Evolutionary conservation across 257 asterid genomes (phyloP).

Genomic region (Marsdenia floribunda): DNA sequence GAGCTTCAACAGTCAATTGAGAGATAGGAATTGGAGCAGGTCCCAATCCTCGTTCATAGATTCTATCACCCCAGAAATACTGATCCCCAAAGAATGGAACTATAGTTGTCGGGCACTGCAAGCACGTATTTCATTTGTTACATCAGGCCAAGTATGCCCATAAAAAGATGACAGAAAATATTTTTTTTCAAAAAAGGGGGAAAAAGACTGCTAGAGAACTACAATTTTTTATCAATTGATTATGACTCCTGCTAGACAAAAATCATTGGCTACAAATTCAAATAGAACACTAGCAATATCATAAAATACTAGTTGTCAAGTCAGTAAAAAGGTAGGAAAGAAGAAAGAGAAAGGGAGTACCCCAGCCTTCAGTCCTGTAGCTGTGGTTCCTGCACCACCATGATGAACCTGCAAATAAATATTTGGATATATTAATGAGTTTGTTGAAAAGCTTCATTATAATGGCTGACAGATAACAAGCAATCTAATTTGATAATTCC

Average conservation of each 20-base stretch:
- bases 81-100: constrained; percentile 98
- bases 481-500: not conserved
- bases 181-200: not conserved
- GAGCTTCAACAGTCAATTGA: constrained; percentile 65
- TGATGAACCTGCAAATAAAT: constrained; percentile 73
- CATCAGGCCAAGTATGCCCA: not conserved
- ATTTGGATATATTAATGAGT: constrained; percentile 5
- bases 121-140: not conserved
- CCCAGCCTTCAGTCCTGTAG: constrained; percentile 94
- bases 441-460: not conserved
- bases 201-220: not conserved
- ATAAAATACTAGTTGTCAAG: not conserved
- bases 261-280: not conserved
- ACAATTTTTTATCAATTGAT: not conserved
- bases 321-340: not conserved
- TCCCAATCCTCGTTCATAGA: constrained; percentile 70
- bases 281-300: not conserved
- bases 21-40: constrained; percentile 89
- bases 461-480: not conserved
- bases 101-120: constrained; percentile 96
- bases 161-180: not conserved
- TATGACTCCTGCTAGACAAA: not conserved
- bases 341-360: constrained; percentile 29
- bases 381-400: constrained; percentile 99
- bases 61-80: constrained; percentile 93